A percentile compares a stretch with the other conserved stretches of the same genome.
Evolutionary conservation across 2,329 filamentous ascomycete genomes (phyloP).

Genomic region (Ceratocystis albifundus): DNA sequence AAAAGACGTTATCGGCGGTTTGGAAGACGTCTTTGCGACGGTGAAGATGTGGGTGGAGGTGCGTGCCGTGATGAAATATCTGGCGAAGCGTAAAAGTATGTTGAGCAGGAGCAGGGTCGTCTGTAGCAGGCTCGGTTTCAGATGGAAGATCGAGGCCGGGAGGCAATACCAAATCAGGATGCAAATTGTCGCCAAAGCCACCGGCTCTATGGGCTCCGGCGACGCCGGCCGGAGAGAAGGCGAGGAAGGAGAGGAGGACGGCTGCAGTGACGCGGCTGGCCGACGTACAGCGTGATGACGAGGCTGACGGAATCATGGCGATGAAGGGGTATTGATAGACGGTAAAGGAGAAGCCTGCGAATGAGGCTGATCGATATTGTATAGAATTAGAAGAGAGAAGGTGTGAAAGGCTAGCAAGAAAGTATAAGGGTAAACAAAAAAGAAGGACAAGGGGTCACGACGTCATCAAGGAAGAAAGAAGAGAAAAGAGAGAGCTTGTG

Average conservation of each 20-base stretch:
- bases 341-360: background rate
- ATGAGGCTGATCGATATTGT: background rate
- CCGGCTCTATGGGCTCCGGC: conserved; percentile 26
- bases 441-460: conserved; percentile 1
- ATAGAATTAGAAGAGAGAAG: background rate
- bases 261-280: conserved; percentile 51
- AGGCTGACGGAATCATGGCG: background rate
- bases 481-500: background rate
- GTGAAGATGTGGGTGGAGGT: conserved; percentile 66
- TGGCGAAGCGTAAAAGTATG: conserved; percentile 65
- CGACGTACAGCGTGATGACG: conserved; percentile 38
- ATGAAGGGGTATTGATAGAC: background rate
- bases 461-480: conserved; percentile 13
- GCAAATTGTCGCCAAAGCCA: conserved; percentile 29
- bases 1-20: conserved; percentile 45
- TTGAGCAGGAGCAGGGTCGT: conserved; percentile 37
- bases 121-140: conserved; percentile 29
- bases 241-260: conserved; percentile 55
- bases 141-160: conserved; percentile 34
- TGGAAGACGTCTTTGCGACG: conserved; percentile 58
- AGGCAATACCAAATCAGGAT: conserved; percentile 37
- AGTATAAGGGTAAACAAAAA: background rate
- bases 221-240: conserved; percentile 39
- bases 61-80: conserved; percentile 82
- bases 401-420: too few relatives aligned